A percentile compares a stretch with the other conserved stretches of the same genome.
These are phyloP conservation scores for Ophiostoma quercus DNA, from an alignment of 2,329 filamentous ascomycete genomes.

Conservation along the genomic window DNA sequence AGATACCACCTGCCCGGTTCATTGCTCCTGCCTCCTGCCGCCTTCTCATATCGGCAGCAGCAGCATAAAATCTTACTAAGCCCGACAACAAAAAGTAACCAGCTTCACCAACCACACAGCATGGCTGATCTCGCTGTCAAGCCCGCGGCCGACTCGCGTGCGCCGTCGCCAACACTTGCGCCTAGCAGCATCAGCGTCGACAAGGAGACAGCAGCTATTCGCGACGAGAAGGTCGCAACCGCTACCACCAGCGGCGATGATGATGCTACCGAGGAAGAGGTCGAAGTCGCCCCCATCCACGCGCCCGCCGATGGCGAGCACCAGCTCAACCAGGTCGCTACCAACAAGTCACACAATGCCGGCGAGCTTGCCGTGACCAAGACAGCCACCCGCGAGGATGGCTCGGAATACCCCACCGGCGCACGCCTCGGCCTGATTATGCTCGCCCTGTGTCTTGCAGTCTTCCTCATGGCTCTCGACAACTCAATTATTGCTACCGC, in stretches of 20 bases:
- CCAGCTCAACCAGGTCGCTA: conserved; percentile 16
- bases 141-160: conserved; percentile 16
- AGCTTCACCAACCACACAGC: neutral
- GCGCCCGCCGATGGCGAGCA: conserved; percentile 14
- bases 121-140: conserved; percentile 5
- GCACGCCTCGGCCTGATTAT: conserved; percentile 38
- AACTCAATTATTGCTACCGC: conserved; percentile 35
- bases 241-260: conserved; percentile 1
- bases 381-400: conserved; percentile 30
- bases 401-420: conserved; percentile 37
- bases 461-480: conserved; percentile 43
- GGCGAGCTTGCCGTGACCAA: conserved; percentile 14
- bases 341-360: conserved; percentile 22
- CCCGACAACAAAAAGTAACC: neutral
- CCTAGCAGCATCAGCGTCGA: conserved; percentile 21
- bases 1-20: neutral
- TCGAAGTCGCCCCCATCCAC: conserved; percentile 17
- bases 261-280: conserved; percentile 11
- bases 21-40: neutral
- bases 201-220: conserved; percentile 7
- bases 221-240: neutral
- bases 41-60: neutral
- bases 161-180: conserved; percentile 21
- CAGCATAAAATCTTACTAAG: neutral
- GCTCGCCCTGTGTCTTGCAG: conserved; percentile 41